A percentile compares a stretch with the other conserved stretches of the same genome.
Evolutionary conservation across 306 rosid genomes (phyloP).

Genomic region (Hippophae gyantsensis): DNA sequence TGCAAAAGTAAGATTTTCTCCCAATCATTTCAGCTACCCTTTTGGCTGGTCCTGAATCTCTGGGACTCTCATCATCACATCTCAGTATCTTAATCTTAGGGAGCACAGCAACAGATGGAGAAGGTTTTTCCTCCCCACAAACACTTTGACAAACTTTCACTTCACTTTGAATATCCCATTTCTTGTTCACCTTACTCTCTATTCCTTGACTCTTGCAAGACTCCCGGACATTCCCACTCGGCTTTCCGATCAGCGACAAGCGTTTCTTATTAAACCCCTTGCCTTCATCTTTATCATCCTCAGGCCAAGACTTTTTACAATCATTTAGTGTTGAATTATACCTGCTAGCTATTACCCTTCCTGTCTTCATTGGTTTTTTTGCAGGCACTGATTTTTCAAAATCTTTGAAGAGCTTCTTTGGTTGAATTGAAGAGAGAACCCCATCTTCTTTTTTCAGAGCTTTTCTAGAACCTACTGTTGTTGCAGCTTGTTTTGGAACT

Average conservation of each 20-base stretch:
- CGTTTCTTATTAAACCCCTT: constrained; percentile 40
- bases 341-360: constrained; percentile 78
- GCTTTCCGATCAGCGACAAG: constrained; percentile 29
- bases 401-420: constrained; percentile 70
- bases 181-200: constrained; percentile 48
- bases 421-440: constrained; percentile 38
- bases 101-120: constrained; percentile 23
- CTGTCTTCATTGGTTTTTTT: constrained; percentile 44
- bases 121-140: constrained; percentile 15
- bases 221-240: constrained; percentile 16
- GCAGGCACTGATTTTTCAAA: constrained; percentile 36
- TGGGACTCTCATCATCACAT: constrained; percentile 43
- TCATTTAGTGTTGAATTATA: constrained; percentile 44
- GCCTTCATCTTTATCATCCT: constrained; percentile 39
- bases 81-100: constrained; percentile 51
- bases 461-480: constrained; percentile 36
- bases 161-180: constrained; percentile 49
- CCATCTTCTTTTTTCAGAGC: constrained; percentile 42
- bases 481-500: constrained; percentile 32
- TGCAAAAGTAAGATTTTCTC: constrained; percentile 36
- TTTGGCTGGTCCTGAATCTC: constrained; percentile 83
- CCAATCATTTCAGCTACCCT: constrained; percentile 56
- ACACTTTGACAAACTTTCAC: constrained; percentile 21
- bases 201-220: constrained; percentile 19
- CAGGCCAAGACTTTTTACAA: constrained; percentile 65